Base-by-base conservation (phyloP, 768 basidiomycete species). In the Boletus patriciae region DNA sequence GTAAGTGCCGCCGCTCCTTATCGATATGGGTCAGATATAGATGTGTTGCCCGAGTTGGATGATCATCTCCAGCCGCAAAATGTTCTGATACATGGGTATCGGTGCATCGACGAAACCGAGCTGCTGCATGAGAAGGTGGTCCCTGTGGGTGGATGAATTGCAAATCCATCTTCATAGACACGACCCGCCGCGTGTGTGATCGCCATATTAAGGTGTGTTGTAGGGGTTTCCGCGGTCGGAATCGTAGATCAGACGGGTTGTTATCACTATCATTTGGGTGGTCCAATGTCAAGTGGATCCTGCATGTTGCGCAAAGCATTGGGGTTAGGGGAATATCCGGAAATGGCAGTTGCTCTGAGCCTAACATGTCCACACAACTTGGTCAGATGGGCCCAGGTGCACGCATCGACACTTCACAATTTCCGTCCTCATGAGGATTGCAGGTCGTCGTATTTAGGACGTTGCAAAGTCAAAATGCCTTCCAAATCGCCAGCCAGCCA, bases 301-400 rank as follows among this genome's bases (percentile, higher is more conserved):
- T 25, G 25, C 16, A 40, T 43, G 23, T 2, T 7, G 16, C 15
- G 15, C 0, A n/a, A 18, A 19, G 16, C 18, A 12, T 34, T 36
- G 31, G 25, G 15, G 11, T 38, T 31, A 41, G 38, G 48, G 57
- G 27, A 15, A 18, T 23, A 12, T 4, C 40, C 16, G 3, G 11
- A 55, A 50, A 38, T 55, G 44, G 52, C 34, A 16, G 19, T 33
- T 34, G 13, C 21, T 8, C 29, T 23, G 38, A 11, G 19, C 27
- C 47, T 47, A 62, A 62, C 61, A 62, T 12, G 56, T 37, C 55
- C 61, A 63, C 15, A 63, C 61, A 59, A 46, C 27, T 37, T 58
- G 31, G 31, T 31, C 29, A 31, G 29, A 29, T 29, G 7, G 27
- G 27, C 27, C 27, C 1, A 6, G 9, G 27, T 29, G 27, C 27